Conservation (phyloP, 139 green algal species). For the Auxenochlorella pyrenoidosa region DNA sequence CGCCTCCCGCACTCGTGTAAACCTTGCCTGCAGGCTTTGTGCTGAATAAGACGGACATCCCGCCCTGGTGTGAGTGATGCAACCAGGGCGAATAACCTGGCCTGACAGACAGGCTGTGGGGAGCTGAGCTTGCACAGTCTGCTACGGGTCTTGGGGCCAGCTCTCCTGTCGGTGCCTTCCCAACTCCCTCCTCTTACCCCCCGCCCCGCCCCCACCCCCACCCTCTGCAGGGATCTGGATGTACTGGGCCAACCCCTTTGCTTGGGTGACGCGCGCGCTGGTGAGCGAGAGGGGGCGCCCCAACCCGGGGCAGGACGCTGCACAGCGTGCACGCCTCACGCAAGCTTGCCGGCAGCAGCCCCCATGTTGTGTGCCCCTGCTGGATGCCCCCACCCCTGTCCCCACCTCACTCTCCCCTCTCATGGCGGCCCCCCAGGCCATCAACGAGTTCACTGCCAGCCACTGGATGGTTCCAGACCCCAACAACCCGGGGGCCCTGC, state of each 20-base stretch:
- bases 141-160: too few species aligned
- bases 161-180: too few species aligned
- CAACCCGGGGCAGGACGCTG: too few species aligned
- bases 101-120: too few species aligned
- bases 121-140: background rate
- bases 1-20: too few species aligned
- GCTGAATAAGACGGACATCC: constrained; percentile 33
- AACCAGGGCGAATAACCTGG: background rate
- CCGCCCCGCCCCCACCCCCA: background rate
- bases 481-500: background rate
- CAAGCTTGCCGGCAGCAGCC: too few species aligned
- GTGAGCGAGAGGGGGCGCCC: background rate
- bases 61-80: background rate
- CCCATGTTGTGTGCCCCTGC: too few species aligned
- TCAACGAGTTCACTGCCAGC: constrained; percentile 42
- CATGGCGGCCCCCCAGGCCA: background rate
- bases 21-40: background rate
- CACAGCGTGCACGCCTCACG: too few species aligned
- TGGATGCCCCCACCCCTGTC: too few species aligned
- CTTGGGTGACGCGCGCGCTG: constrained; percentile 22
- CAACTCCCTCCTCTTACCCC: too few species aligned
- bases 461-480: constrained; percentile 26
- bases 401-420: too few species aligned
- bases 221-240: background rate
- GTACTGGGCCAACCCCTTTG: constrained; percentile 29